Conservation (phyloP, 176 grass and related monocot species). For the Cenchrus fungigraminus region DNA sequence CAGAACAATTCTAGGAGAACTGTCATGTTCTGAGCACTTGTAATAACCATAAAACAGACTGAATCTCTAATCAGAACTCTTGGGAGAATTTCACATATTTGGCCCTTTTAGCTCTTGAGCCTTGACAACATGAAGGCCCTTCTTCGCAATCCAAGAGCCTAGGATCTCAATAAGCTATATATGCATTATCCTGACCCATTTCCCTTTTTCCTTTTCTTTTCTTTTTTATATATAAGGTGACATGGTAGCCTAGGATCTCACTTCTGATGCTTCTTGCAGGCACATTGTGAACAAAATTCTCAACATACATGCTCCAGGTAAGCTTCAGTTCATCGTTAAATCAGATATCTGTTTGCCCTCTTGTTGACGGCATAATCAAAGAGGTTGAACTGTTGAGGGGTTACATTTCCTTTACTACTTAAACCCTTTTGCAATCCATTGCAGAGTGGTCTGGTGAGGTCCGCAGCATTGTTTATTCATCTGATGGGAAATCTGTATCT, state of each 20-base stretch:
- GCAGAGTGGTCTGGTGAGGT: conserved; percentile 96
- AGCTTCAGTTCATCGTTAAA: not conserved
- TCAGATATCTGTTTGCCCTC: conserved; percentile 19
- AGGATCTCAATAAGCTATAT: not conserved
- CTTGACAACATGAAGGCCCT: not conserved
- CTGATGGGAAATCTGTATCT: conserved; percentile 79
- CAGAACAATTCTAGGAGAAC: not conserved
- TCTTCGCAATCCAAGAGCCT: not conserved
- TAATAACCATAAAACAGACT: not conserved
- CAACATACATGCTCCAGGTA: conserved; percentile 85
- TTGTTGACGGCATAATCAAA: conserved; percentile 7
- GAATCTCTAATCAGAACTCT: not conserved
- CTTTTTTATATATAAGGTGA: not conserved
- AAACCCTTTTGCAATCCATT: conserved; percentile 30
- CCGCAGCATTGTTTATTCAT: conserved; percentile 78
- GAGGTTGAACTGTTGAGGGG: conserved; percentile 5
- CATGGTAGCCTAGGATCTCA: conserved; percentile 1
- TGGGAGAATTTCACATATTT: not conserved
- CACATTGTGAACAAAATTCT: conserved; percentile 91
- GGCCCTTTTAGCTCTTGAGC: not conserved
- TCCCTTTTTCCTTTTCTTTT: not conserved
- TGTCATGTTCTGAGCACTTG: conserved; percentile 15
- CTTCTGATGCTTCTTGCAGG: conserved; percentile 58
- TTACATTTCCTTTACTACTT: conserved; percentile 27
- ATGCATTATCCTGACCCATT: not conserved